Base-by-base conservation (phyloP, 2,329 filamentous ascomycete species). In the Pseudocercospora musae region DNA sequence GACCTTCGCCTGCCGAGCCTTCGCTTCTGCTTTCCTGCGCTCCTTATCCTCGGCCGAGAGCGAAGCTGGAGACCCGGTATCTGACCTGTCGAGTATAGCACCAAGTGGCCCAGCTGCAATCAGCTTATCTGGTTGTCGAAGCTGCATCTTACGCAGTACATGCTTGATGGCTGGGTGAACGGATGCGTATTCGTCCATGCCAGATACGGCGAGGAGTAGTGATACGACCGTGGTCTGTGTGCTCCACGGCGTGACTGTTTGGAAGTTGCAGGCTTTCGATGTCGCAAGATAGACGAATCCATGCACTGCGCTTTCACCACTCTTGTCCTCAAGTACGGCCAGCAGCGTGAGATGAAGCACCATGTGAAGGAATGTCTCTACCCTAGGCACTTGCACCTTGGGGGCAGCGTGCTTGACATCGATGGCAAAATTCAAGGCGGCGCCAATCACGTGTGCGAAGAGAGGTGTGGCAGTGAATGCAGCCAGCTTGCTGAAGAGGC, bases 321-420 rank as follows among this genome's bases (percentile, higher is more conserved):
- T 60, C 57, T 62, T 85, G 71, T 98, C 95, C 77, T 98, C 95
- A 2, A 90, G 80, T 46, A 96, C 88, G 13, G 93, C 93, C 56
- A 97, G 87, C 44, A 98, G 84, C 3, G 92, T 84, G 10, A 99
- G 82, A 75, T 99, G 95, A 31, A 99, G 79, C 1, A 96, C 88
- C 50, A 97, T 90, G 72, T 98, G 94, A 31, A 98, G 79, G 77
- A 96, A 97, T 0, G 91, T 89, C 77, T 99, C 95, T 8, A 97
- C 84, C 58, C 95, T 86, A 1, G 93, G 96, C 10, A 84, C 82
- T 8, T 92, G 91, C 25, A 98, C 88, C 18, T 82, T 86, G 0
- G 91, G 89, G 0, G 90, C 92, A 27, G 86, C 82, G 53, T 84
- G 83, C 59, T 86, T 81, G 21, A 87, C 87, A 29, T 88, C 86